Conservation (phyloP, 768 basidiomycete genomes). For the Suillus brevipes region DNA sequence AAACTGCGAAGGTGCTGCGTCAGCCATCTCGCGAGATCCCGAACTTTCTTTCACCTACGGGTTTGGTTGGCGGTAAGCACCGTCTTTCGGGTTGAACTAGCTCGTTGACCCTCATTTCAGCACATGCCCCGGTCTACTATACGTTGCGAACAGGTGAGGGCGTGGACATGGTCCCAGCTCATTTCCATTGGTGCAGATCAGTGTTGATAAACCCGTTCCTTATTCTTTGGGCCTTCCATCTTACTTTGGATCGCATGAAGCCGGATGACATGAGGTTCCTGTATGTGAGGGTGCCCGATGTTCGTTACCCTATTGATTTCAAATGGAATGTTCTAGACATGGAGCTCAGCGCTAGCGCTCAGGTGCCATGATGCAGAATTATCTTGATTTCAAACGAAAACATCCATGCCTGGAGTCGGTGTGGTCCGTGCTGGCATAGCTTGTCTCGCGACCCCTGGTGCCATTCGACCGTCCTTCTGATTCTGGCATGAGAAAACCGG, state of each 20-base stretch:
- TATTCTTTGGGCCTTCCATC: too few relatives aligned
- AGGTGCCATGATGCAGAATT: not conserved
- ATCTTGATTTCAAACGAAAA: not conserved
- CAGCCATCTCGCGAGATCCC: too few relatives aligned
- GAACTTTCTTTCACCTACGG: constrained; percentile 40
- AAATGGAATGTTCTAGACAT: not conserved
- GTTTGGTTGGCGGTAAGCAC: constrained; percentile 39
- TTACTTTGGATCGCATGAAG: not conserved
- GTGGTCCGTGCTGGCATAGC: too few relatives aligned
- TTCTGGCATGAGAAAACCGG: not conserved
- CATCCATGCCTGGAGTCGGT: too few relatives aligned
- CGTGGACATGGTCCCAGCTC: not conserved
- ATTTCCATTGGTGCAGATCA: constrained; percentile 31
- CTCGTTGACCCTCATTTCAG: constrained; percentile 24
- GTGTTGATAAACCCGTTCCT: not conserved
- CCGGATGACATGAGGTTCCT: not conserved
- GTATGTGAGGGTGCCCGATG: not conserved
- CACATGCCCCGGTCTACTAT: not conserved
- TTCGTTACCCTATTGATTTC: not conserved
- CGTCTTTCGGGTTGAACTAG: not conserved
- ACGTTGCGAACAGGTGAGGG: not conserved
- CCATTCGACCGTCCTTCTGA: too few relatives aligned
- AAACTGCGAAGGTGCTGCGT: constrained; percentile 13
- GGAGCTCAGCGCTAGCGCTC: too few relatives aligned
- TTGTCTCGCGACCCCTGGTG: too few relatives aligned